phyloP scores from a whole-genome alignment of 2,329 filamentous ascomycete species.

The Periconia macrospinosa region DNA sequence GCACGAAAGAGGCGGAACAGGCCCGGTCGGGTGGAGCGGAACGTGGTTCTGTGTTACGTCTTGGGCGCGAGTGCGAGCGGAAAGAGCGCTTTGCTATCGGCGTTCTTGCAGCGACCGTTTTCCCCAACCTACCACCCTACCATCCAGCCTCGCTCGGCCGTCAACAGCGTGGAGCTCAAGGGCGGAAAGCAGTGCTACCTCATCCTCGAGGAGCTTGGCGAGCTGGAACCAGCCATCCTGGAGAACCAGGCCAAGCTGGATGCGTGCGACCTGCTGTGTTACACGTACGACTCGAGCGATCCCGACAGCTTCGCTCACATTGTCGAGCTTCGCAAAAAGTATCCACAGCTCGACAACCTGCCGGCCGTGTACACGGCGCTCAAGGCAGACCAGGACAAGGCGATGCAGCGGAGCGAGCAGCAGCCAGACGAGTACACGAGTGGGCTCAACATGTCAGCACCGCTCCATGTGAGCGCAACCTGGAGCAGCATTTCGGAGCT shows the following conservation, averaged over 20 bases:
- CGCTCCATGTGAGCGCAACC: slow-evolving; percentile 89
- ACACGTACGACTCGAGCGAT: slow-evolving; percentile 94
- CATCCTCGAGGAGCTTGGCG: slow-evolving; percentile 91
- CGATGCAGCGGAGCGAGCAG: slow-evolving; percentile 92
- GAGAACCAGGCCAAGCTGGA: slow-evolving; percentile 91
- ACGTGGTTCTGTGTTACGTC: slow-evolving; percentile 92
- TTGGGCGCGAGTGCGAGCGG: slow-evolving; percentile 83
- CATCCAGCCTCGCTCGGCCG: slow-evolving; percentile 89
- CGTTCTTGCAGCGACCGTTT: slow-evolving; percentile 88
- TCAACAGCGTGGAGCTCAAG: slow-evolving; percentile 94
- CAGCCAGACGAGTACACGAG: slow-evolving; percentile 86
- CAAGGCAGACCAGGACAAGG: slow-evolving; percentile 95
- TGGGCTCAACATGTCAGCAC: slow-evolving; percentile 82
- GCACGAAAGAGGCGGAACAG: slow-evolving; percentile 81
- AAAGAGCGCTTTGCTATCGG: slow-evolving; percentile 87
- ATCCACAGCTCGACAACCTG: slow-evolving; percentile 83
- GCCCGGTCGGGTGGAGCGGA: slow-evolving; percentile 85
- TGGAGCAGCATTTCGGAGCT: slow-evolving; percentile 94
- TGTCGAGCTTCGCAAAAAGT: slow-evolving; percentile 74
- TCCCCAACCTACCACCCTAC: slow-evolving; percentile 84
- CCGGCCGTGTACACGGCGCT: slow-evolving; percentile 90
- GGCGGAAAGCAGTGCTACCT: slow-evolving; percentile 97
- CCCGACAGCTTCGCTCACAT: slow-evolving; percentile 95
- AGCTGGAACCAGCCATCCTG: slow-evolving; percentile 90
- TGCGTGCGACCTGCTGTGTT: slow-evolving; percentile 91